Evolutionary conservation across 2,329 filamentous ascomycete genomes (phyloP).

Genomic region (Akanthomyces dipterigenus): DNA sequence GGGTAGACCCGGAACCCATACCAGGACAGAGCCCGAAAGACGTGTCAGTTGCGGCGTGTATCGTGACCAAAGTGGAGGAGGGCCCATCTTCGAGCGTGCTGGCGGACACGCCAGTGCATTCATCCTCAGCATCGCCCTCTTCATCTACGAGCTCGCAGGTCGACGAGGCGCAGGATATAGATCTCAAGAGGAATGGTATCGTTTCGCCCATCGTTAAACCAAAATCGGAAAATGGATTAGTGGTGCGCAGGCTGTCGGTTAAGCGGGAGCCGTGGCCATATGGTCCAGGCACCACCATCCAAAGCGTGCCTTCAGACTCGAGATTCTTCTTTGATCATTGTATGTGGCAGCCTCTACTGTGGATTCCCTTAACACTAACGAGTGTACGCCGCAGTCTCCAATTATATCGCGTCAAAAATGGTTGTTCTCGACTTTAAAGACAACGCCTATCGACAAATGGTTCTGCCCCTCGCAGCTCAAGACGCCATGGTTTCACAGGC

Average conservation of each 20-base stretch:
- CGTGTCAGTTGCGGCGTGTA: neutral
- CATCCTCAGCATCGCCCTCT: neutral
- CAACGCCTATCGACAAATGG: slow-evolving; percentile 33
- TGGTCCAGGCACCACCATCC: slow-evolving; percentile 11
- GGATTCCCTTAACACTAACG: neutral
- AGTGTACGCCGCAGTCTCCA: slow-evolving; percentile 21
- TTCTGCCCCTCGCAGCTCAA: slow-evolving; percentile 33
- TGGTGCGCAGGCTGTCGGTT: neutral
- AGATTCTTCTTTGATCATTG: slow-evolving; percentile 31
- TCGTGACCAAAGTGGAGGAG: neutral
- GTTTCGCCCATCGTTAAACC: neutral
- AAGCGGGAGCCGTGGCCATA: neutral
- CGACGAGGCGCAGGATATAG: neutral
- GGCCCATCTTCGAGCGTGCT: neutral
- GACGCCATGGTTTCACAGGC: slow-evolving; percentile 28
- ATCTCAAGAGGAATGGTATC: neutral
- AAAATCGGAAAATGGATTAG: neutral
- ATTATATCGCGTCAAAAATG: slow-evolving; percentile 32
- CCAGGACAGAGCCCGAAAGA: neutral
- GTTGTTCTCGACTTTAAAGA: slow-evolving; percentile 28
- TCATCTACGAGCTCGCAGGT: neutral
- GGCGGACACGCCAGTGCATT: neutral
- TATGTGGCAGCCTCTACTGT: slow-evolving; percentile 13
- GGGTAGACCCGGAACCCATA: neutral
- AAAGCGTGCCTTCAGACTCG: slow-evolving; percentile 21